Conservation (phyloP, 805 yeast species). For the Kuraishia piskuri region DNA sequence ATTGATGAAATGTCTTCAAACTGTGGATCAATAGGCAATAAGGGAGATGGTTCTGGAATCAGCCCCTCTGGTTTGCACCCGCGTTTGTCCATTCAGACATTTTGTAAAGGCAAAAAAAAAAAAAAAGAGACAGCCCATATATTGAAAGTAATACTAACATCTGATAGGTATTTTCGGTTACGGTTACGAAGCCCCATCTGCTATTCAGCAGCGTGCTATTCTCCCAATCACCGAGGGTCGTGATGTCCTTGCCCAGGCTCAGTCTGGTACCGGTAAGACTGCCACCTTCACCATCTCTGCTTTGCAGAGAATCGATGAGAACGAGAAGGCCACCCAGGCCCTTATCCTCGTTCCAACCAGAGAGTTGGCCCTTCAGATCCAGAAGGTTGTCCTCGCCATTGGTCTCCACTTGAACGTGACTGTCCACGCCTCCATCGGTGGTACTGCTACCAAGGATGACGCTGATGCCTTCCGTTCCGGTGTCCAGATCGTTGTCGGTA, state of each 20-base stretch:
- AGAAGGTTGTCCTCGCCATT: slow-evolving; percentile 74
- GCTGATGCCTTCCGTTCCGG: slow-evolving; percentile 65
- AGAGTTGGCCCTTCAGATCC: slow-evolving; percentile 91
- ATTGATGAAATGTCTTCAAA: too few species aligned
- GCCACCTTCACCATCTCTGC: slow-evolving; percentile 96
- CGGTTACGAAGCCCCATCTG: slow-evolving; percentile 95
- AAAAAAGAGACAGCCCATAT: too few species aligned
- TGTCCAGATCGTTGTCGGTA: slow-evolving; percentile 90
- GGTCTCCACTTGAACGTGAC: slow-evolving; percentile 85
- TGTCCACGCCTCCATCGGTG: slow-evolving; percentile 92
- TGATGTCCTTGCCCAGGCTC: slow-evolving; percentile 98
- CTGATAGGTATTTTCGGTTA: slow-evolving; percentile 63
- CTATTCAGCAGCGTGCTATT: slow-evolving; percentile 96
- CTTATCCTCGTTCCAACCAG: slow-evolving; percentile 91
- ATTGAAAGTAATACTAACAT: slow-evolving; percentile 28
- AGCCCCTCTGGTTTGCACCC: too few species aligned
- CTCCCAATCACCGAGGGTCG: slow-evolving; percentile 89
- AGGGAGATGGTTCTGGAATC: too few species aligned
- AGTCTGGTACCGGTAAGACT: slow-evolving; percentile 98
- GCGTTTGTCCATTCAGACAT: too few species aligned
- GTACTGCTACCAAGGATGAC: slow-evolving; percentile 78
- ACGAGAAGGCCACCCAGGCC: slow-evolving; percentile 74
- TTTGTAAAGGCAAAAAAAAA: too few species aligned
- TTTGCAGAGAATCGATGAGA: slow-evolving; percentile 76
- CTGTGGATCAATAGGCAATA: too few species aligned